Conservation (phyloP, 2,329 filamentous ascomycete genomes). For the Nemania diffusa region DNA sequence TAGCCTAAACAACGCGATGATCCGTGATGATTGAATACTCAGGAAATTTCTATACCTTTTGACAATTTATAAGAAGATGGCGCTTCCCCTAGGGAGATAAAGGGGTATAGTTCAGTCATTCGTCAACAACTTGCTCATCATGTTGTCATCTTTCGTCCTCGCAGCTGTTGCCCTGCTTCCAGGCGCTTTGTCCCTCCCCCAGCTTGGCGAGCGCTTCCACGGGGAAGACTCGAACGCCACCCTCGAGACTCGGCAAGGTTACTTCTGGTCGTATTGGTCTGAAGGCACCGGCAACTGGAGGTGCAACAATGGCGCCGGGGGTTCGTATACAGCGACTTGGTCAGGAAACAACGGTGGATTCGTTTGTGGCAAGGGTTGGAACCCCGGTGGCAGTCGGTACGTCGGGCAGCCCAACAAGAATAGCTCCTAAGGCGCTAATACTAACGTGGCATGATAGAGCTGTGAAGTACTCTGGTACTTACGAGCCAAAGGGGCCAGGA, state of each 20-base stretch:
- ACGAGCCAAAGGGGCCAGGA: constrained; percentile 51
- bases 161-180: constrained; percentile 41
- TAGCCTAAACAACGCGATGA: constrained; percentile 42
- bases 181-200: constrained; percentile 41
- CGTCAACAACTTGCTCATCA: constrained; percentile 25
- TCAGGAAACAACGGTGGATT: constrained; percentile 61
- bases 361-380: constrained; percentile 69
- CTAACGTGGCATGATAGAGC: constrained; percentile 39
- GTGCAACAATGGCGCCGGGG: constrained; percentile 55
- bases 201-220: constrained; percentile 34
- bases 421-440: not conserved
- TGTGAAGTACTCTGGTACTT: constrained; percentile 52
- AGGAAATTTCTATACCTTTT: constrained; percentile 1
- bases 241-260: constrained; percentile 42
- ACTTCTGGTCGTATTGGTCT: constrained; percentile 46
- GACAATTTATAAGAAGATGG: constrained; percentile 17
- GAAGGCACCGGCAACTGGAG: constrained; percentile 54
- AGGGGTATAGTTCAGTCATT: not conserved
- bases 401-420: not conserved
- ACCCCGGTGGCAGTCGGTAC: constrained; percentile 60
- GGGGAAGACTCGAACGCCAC: constrained; percentile 37
- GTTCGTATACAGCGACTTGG: constrained; percentile 58
- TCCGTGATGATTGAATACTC: constrained; percentile 26
- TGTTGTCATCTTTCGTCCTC: constrained; percentile 43
- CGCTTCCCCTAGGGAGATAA: not conserved